These are phyloP conservation scores for Arthroderma sp. DNA, from an alignment of 2,329 filamentous ascomycete genomes.

Conservation along the genomic window DNA sequence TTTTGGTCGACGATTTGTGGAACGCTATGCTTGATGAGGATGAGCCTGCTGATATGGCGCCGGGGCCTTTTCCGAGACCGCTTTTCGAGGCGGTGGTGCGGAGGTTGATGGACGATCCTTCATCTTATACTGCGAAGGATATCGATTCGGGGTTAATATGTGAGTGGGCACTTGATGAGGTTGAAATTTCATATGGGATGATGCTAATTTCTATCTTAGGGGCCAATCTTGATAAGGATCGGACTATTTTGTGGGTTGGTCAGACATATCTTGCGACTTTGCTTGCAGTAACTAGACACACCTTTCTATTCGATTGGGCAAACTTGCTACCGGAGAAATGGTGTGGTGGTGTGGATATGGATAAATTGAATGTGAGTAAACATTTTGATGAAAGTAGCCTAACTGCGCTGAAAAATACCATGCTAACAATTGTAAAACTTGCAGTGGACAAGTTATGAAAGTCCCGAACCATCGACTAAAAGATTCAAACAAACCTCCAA, in stretches of 20 bases:
- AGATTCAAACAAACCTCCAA: constrained; percentile 18
- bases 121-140: constrained; percentile 10
- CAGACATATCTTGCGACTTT: too few species aligned
- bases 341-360: constrained; percentile 23
- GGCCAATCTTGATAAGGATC: constrained; percentile 26
- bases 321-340: constrained; percentile 32
- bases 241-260: constrained; percentile 25
- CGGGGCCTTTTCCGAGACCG: constrained; percentile 19
- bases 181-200: background rate
- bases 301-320: constrained; percentile 29
- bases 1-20: constrained; percentile 29
- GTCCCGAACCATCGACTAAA: constrained; percentile 24
- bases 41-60: constrained; percentile 20
- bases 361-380: constrained; percentile 20
- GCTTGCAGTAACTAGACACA: constrained; percentile 17
- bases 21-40: constrained; percentile 25
- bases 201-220: constrained; percentile 16
- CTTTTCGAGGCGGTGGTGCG: constrained; percentile 28
- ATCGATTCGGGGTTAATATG: constrained; percentile 21
- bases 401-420: background rate
- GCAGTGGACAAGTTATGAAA: constrained; percentile 15
- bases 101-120: constrained; percentile 20
- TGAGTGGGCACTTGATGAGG: constrained; percentile 14
- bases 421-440: background rate
- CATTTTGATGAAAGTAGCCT: background rate